Conservation (phyloP, 176 grass and related monocot species). For the Lolium rigidum region DNA sequence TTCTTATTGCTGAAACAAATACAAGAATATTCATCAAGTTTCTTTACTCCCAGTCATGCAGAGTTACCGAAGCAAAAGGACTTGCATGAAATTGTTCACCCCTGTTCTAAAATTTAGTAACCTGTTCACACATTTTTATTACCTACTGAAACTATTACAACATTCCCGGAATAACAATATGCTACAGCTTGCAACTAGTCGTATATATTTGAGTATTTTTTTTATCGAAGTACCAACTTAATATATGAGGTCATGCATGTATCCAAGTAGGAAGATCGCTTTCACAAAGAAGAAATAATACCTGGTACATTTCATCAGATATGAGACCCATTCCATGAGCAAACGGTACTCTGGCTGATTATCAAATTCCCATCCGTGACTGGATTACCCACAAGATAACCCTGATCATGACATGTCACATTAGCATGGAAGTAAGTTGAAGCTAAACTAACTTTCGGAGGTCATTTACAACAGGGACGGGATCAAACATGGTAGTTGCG, state of each 20-base stretch:
- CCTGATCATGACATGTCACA: conserved; percentile 41
- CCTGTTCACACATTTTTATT: not conserved
- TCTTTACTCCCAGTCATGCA: not conserved
- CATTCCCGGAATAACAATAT: not conserved
- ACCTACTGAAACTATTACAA: not conserved
- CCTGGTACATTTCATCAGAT: conserved; percentile 69
- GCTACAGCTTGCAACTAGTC: not conserved
- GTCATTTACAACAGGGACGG: no score
- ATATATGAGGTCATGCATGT: not conserved
- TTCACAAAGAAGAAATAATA: conserved; percentile 19
- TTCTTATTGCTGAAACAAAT: not conserved
- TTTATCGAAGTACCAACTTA: not conserved
- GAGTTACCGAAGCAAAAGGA: not conserved
- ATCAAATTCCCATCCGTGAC: conserved; percentile 60
- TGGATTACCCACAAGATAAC: conserved; percentile 68
- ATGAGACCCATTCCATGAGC: conserved; percentile 72
- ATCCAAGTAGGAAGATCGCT: not conserved
- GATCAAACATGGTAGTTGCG: not conserved
- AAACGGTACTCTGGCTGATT: conserved; percentile 46
- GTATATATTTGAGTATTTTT: not conserved
- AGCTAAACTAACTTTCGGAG: no score
- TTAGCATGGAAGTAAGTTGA: not conserved
- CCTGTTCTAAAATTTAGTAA: not conserved
- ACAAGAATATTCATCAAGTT: not conserved
- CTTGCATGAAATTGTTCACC: not conserved